A percentile compares a stretch with the other conserved stretches of the same genome.
These are phyloP conservation scores for Gossypium gossypioides DNA, from an alignment of 441 rosid genomes.

Conservation along the genomic window DNA sequence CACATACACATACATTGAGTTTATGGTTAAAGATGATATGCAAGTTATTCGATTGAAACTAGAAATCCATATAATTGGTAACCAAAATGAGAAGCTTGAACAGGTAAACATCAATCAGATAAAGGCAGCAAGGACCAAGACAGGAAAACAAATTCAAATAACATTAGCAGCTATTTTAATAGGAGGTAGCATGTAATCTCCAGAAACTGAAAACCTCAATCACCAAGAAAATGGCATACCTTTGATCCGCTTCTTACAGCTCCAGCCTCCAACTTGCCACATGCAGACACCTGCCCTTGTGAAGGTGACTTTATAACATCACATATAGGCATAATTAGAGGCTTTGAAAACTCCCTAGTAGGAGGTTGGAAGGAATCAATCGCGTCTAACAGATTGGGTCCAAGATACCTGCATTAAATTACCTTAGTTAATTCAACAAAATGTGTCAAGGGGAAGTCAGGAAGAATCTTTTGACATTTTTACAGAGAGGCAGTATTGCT, in stretches of 20 bases:
- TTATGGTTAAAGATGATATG: conserved; percentile 1
- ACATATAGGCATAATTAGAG: conserved; percentile 85
- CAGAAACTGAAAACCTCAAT: not conserved
- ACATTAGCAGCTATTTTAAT: not conserved
- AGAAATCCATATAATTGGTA: not conserved
- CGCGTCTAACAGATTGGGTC: conserved; percentile 78
- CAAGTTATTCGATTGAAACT: not conserved
- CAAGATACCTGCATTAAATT: conserved; percentile 63
- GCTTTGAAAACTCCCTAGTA: conserved; percentile 65
- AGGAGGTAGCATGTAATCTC: not conserved
- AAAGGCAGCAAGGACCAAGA: not conserved
- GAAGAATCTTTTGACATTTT: conserved; percentile 1
- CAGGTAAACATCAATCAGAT: not conserved
- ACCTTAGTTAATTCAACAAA: conserved; percentile 10
- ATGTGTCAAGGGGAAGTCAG: not conserved
- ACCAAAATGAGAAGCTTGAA: not conserved
- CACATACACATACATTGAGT: conserved; percentile 11
- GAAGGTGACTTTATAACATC: conserved; percentile 59
- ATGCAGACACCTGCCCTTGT: conserved; percentile 66
- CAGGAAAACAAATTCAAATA: not conserved
- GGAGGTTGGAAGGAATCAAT: conserved; percentile 79
- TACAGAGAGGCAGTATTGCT: not conserved
- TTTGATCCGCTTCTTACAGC: conserved; percentile 77
- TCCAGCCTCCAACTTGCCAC: conserved; percentile 90
- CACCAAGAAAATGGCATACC: conserved; percentile 30